A percentile compares a stretch with the other conserved stretches of the same genome.
phyloP scores from a whole-genome alignment of 2,329 filamentous ascomycete species.

The Aspergillus hortae region DNA sequence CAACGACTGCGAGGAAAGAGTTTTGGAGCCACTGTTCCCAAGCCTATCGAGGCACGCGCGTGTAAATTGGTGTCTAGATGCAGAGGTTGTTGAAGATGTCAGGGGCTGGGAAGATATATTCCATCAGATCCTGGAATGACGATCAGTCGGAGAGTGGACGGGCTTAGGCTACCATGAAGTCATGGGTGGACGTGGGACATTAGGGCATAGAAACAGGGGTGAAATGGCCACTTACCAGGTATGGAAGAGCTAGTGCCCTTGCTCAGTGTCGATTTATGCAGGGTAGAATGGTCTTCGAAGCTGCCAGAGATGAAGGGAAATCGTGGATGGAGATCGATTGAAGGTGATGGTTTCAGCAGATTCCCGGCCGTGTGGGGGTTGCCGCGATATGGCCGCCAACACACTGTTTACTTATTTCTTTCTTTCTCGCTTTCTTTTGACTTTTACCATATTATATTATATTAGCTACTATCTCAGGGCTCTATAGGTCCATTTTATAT shows the following conservation, averaged over 20 bases:
- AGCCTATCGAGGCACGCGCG: neutral
- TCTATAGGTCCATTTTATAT: neutral
- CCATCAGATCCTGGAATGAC: neutral
- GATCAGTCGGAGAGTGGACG: neutral
- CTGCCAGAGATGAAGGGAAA: no score
- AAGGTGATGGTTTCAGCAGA: neutral
- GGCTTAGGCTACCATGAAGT: neutral
- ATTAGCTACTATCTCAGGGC: no score
- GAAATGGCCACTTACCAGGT: neutral
- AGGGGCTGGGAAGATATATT: neutral
- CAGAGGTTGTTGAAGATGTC: neutral
- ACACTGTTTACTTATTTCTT: neutral
- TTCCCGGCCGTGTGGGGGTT: neutral
- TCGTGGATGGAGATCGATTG: neutral
- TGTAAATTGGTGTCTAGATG: neutral
- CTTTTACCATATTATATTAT: neutral
- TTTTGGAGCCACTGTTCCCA: slow-evolving; percentile 24
- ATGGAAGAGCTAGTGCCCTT: neutral
- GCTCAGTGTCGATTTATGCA: neutral
- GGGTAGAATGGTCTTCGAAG: neutral
- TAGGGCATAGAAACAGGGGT: neutral
- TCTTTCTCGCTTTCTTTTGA: neutral
- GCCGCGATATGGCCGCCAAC: neutral
- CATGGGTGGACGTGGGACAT: neutral
- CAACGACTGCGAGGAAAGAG: slow-evolving; percentile 16